A percentile compares a stretch with the other conserved stretches of the same genome.
phyloP scores from a whole-genome alignment of 2,329 filamentous ascomycete species.

The Fusarium duplospermum region DNA sequence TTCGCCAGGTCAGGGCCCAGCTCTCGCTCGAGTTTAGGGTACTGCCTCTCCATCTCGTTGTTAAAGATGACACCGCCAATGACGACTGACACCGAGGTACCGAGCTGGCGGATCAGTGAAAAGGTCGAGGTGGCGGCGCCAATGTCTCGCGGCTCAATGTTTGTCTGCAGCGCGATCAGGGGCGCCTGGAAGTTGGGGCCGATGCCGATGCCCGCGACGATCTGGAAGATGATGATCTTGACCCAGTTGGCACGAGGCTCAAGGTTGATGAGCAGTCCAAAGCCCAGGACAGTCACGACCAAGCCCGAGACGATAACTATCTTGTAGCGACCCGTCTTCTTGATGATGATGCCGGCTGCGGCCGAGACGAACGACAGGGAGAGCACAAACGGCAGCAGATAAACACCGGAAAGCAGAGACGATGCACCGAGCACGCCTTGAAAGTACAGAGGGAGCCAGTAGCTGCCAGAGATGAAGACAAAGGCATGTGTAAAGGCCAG shows the following conservation, averaged over 20 bases:
- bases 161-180: constrained; percentile 75
- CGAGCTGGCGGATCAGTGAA: constrained; percentile 75
- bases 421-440: constrained; percentile 77
- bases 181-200: constrained; percentile 78
- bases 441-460: constrained; percentile 89
- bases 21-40: constrained; percentile 57
- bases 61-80: constrained; percentile 84
- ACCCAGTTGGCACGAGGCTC: constrained; percentile 65
- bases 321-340: constrained; percentile 74
- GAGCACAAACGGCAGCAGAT: constrained; percentile 77
- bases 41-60: constrained; percentile 74
- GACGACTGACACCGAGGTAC: constrained; percentile 75
- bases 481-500: constrained; percentile 80
- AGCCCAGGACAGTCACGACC: constrained; percentile 70
- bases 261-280: constrained; percentile 73
- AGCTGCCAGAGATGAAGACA: constrained; percentile 81
- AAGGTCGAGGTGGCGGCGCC: constrained; percentile 77
- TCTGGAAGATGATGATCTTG: constrained; percentile 70
- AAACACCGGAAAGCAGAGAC: constrained; percentile 79
- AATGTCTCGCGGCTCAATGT: constrained; percentile 71
- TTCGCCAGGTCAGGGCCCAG: constrained; percentile 63
- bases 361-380: constrained; percentile 73
- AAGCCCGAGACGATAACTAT: constrained; percentile 70
- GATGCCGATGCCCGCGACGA: constrained; percentile 72
- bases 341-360: constrained; percentile 66